Evolutionary conservation across 768 basidiomycete species (phyloP).

Genomic region (Leucocoprinus sp.): DNA sequence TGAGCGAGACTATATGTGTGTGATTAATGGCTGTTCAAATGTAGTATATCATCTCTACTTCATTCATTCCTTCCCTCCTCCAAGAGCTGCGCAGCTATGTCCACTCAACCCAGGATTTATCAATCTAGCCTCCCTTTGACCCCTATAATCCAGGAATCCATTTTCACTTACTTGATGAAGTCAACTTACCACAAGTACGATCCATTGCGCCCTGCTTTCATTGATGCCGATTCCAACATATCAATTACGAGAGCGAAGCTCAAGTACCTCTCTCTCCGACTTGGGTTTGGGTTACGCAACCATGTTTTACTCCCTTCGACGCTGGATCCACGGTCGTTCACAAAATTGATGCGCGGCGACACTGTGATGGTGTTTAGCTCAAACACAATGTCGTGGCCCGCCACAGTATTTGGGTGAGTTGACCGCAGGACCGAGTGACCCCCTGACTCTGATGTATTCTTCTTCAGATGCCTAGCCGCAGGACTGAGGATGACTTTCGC

Average conservation of each 20-base stretch:
- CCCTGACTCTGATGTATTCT: not conserved
- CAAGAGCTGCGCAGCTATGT: not conserved
- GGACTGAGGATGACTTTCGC: constrained; percentile 13
- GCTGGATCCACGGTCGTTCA: not conserved
- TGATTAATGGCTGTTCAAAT: not conserved
- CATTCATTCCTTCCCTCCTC: not conserved
- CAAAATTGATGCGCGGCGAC: constrained; percentile 10
- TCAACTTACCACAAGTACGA: constrained; percentile 14
- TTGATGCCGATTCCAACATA: constrained; percentile 16
- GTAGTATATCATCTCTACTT: not conserved
- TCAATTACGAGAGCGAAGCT: constrained; percentile 16
- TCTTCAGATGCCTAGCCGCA: constrained; percentile 12
- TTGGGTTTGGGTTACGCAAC: constrained; percentile 18
- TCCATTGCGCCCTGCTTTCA: constrained; percentile 14
- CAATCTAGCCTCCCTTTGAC: constrained; percentile 14
- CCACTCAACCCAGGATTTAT: constrained; percentile 18
- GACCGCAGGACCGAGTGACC: not conserved
- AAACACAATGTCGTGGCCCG: constrained; percentile 14
- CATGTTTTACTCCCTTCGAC: constrained; percentile 11
- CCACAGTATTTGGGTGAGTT: constrained; percentile 13
- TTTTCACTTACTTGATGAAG: constrained; percentile 19
- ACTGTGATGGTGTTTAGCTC: constrained; percentile 14
- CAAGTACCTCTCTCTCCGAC: constrained; percentile 13
- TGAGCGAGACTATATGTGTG: too few species aligned
- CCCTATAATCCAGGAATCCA: constrained; percentile 14